Percentiles rank a stretch among this genome's conserved stretches.
Conservation (phyloP, 2,329 filamentous ascomycete genomes). For the Achaetomium macrosporum region DNA sequence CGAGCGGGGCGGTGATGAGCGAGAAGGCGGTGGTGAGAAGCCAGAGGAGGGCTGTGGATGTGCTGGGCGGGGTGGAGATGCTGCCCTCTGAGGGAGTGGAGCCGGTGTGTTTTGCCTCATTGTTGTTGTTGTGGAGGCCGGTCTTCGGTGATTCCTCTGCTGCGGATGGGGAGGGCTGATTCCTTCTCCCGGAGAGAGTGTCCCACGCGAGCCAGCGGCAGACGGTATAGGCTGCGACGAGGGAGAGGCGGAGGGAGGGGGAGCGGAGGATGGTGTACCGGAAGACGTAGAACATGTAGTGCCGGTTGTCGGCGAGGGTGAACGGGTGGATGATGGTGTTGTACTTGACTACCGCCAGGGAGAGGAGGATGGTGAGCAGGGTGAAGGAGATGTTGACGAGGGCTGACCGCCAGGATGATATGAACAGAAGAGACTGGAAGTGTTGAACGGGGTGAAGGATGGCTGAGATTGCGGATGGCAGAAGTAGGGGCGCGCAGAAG, state of each 20-base stretch:
- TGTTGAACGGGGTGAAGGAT: conserved; percentile 3
- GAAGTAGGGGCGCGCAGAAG: conserved; percentile 76
- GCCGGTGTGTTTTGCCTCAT: not conserved
- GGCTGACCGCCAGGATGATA: conserved; percentile 6
- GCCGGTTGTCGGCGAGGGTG: conserved; percentile 89
- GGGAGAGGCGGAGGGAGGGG: conserved; percentile 57
- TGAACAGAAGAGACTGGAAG: not conserved
- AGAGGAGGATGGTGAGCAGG: conserved; percentile 31
- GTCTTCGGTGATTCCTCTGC: not conserved
- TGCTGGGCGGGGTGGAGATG: conserved; percentile 16
- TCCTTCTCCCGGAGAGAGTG: conserved; percentile 9
- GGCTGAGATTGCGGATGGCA: conserved; percentile 45
- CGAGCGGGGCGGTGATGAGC: conserved; percentile 80
- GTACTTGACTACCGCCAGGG: conserved; percentile 54
- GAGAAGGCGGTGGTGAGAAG: conserved; percentile 69
- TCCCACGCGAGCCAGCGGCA: conserved; percentile 63
- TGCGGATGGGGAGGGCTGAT: not conserved
- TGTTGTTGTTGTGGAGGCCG: not conserved
- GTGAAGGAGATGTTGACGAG: conserved; percentile 33
- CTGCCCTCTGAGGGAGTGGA: not conserved
- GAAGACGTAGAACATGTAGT: conserved; percentile 97
- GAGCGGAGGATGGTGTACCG: conserved; percentile 69
- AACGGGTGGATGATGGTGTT: conserved; percentile 97
- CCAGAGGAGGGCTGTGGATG: conserved; percentile 51
- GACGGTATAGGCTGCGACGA: conserved; percentile 63